Conservation (phyloP, 108 stramenopile species). For the Chaetoceros tenuissimus region DNA sequence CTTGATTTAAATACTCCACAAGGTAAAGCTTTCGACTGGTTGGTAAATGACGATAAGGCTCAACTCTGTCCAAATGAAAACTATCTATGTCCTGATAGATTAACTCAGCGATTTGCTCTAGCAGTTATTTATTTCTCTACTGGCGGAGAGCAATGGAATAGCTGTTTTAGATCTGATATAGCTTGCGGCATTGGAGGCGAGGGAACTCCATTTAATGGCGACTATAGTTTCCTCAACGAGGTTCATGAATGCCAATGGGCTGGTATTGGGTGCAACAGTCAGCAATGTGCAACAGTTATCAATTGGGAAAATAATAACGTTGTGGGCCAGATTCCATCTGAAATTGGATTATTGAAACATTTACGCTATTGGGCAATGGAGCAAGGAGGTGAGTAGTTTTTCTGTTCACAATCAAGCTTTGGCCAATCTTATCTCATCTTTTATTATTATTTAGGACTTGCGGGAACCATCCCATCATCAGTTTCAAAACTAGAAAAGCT, state of each 20-base stretch:
- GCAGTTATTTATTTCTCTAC: slow-evolving; percentile 45
- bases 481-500: slow-evolving; percentile 10
- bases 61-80: slow-evolving; percentile 38
- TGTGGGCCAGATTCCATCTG: slow-evolving; percentile 46
- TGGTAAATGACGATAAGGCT: slow-evolving; percentile 31
- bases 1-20: slow-evolving; percentile 24
- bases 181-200: slow-evolving; percentile 28
- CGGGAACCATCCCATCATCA: background rate
- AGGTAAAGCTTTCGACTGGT: slow-evolving; percentile 43
- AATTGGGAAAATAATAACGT: too few relatives aligned
- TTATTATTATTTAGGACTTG: background rate
- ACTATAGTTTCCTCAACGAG: background rate
- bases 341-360: slow-evolving; percentile 45
- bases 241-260: slow-evolving; percentile 49
- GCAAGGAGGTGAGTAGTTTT: slow-evolving; percentile 19
- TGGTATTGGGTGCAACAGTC: too few relatives aligned
- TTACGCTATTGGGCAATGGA: slow-evolving; percentile 55
- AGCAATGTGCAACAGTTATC: too few relatives aligned
- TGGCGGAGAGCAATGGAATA: slow-evolving; percentile 40
- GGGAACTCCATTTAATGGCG: slow-evolving; percentile 9
- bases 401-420: slow-evolving; percentile 12
- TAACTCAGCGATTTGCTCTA: slow-evolving; percentile 46
- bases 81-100: slow-evolving; percentile 31
- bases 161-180: slow-evolving; percentile 42
- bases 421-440: background rate